phyloP scores from a whole-genome alignment of 2,329 filamentous ascomycete species.

The Epichloe aotearoae region DNA sequence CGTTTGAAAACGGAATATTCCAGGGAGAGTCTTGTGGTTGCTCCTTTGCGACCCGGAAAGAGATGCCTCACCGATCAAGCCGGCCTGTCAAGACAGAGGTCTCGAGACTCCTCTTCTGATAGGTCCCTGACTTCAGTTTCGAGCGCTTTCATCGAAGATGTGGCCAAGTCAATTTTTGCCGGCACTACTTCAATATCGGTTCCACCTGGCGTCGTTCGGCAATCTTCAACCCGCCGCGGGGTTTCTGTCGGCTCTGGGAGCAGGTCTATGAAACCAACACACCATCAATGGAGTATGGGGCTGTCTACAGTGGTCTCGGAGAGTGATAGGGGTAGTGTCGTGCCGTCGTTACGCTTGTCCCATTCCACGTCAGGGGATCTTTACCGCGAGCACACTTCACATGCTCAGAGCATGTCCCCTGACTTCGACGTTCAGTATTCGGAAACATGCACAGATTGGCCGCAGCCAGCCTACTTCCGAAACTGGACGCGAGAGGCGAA shows the following conservation, averaged over 20 bases:
- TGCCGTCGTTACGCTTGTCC: constrained; percentile 35
- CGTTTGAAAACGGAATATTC: constrained; percentile 32
- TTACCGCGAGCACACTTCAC: constrained; percentile 27
- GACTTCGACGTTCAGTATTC: neutral
- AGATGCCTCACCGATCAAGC: constrained; percentile 35
- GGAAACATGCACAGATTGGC: constrained; percentile 27
- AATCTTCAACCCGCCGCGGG: neutral
- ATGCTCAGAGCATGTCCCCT: neutral
- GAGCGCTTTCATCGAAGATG: constrained; percentile 38
- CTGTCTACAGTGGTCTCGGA: constrained; percentile 52
- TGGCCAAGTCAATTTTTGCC: constrained; percentile 21
- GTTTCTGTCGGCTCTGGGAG: neutral
- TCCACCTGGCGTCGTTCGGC: neutral
- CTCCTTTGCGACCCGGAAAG: constrained; percentile 37
- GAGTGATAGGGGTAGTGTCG: constrained; percentile 39
- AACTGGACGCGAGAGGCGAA: constrained; percentile 20
- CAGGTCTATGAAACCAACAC: constrained; percentile 17
- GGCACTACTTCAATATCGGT: constrained; percentile 15
- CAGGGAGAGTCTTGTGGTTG: constrained; percentile 46
- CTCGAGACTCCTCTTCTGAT: constrained; percentile 40
- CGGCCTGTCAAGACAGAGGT: constrained; percentile 35
- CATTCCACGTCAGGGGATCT: constrained; percentile 29
- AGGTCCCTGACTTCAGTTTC: constrained; percentile 44
- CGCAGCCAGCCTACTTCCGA: constrained; percentile 30
- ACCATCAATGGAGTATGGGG: constrained; percentile 51